phyloP scores from a whole-genome alignment of 2,329 filamentous ascomycete species.

The Chalara sp. region DNA sequence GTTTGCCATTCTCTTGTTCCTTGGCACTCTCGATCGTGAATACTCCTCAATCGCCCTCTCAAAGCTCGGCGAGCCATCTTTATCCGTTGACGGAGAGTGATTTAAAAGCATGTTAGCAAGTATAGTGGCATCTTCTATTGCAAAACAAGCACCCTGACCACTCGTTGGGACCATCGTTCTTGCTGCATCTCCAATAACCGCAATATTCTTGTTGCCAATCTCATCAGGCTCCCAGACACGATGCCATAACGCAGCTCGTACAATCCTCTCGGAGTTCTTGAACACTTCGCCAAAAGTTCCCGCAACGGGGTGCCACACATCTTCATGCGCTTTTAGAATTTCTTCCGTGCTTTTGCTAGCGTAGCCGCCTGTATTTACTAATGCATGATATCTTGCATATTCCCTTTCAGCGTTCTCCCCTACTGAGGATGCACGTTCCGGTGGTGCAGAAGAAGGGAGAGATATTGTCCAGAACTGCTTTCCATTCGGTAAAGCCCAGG shows the following conservation, averaged over 20 bases:
- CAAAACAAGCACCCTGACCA: conserved; percentile 9
- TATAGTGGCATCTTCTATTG: conserved; percentile 9
- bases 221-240: conserved; percentile 4
- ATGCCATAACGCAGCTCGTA: conserved; percentile 3
- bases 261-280: conserved; percentile 2
- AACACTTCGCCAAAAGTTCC: conserved; percentile 5
- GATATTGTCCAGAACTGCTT: conserved; percentile 7
- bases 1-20: conserved; percentile 6
- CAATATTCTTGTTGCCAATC: conserved; percentile 2
- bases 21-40: neutral
- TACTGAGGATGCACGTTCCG: neutral
- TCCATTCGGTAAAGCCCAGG: conserved; percentile 6
- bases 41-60: neutral
- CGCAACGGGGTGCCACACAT: conserved; percentile 2
- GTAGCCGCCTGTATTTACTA: conserved; percentile 2
- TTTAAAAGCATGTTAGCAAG: conserved; percentile 6
- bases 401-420: neutral
- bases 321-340: conserved; percentile 5
- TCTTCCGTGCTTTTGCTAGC: neutral
- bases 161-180: conserved; percentile 7
- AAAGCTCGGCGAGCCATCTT: neutral
- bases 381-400: neutral
- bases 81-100: neutral
- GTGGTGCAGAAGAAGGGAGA: neutral
- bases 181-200: conserved; percentile 7